These are phyloP conservation scores for Porodaedalea pini DNA, from an alignment of 1,284 basidiomycete genomes.

Conservation along the genomic window DNA sequence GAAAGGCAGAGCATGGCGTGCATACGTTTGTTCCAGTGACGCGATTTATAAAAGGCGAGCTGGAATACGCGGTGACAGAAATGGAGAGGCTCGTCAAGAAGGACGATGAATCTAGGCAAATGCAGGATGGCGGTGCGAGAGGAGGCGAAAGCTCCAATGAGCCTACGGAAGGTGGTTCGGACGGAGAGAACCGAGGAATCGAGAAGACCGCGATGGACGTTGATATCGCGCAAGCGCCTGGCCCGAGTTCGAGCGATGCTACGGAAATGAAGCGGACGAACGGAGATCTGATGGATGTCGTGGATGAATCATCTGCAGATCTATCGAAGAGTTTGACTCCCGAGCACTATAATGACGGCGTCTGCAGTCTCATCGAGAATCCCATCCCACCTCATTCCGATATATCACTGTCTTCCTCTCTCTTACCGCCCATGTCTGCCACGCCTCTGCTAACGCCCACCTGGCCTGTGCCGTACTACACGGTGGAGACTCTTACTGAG, in stretches of 20 bases:
- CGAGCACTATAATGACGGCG: slow-evolving; percentile 10
- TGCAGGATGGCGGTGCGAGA: too few species aligned
- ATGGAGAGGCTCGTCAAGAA: slow-evolving; percentile 57
- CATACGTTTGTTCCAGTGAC: slow-evolving; percentile 78
- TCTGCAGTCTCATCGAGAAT: slow-evolving; percentile 12
- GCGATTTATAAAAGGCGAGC: slow-evolving; percentile 64
- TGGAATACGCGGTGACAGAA: slow-evolving; percentile 58
- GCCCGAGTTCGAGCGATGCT: neutral
- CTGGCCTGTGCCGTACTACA: slow-evolving; percentile 44
- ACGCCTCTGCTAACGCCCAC: slow-evolving; percentile 35
- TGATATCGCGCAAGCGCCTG: neutral
- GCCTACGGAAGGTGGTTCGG: too few species aligned
- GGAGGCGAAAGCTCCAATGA: too few species aligned
- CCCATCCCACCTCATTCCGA: slow-evolving; percentile 1
- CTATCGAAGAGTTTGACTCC: neutral
- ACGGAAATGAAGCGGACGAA: neutral
- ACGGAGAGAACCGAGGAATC: neutral
- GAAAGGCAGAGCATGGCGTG: slow-evolving; percentile 61
- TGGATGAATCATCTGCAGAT: neutral
- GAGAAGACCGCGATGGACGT: slow-evolving; percentile 3
- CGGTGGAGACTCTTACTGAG: slow-evolving; percentile 52
- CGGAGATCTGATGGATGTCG: neutral
- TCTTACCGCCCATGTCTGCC: slow-evolving; percentile 13
- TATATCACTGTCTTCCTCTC: slow-evolving; percentile 10
- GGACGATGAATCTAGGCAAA: slow-evolving; percentile 58